A percentile compares a stretch with the other conserved stretches of the same genome.
phyloP scores from a whole-genome alignment of 371 early-diverging fungal genomes.

The Mucor plumbeus region DNA sequence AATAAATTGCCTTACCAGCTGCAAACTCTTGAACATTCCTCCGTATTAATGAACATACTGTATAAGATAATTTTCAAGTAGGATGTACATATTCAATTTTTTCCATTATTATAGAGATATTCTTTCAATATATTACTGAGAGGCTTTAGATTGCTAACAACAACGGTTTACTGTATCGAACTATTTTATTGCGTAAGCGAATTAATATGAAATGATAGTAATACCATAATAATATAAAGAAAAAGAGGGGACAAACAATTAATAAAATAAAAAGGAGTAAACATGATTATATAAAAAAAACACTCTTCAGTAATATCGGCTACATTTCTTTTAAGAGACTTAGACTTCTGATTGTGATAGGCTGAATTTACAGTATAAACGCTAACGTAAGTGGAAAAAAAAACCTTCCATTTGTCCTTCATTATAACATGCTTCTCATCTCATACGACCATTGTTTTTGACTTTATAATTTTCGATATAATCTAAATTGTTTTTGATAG shows the following conservation, averaged over 20 bases:
- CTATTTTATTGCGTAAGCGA: conserved; percentile 8
- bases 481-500: conserved; percentile 12
- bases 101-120: conserved; percentile 8
- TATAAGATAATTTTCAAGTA: conserved; percentile 6
- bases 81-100: conserved; percentile 4
- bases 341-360: too few relatives aligned
- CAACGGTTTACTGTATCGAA: conserved; percentile 3
- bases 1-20: conserved; percentile 4
- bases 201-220: conserved; percentile 6
- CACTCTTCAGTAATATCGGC: too few relatives aligned
- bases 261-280: conserved; percentile 7
- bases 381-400: too few relatives aligned
- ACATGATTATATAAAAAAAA: conserved; percentile 6
- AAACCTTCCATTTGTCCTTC: conserved; percentile 10
- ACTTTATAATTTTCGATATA: conserved; percentile 13
- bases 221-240: not conserved
- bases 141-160: conserved; percentile 11
- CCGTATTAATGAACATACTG: conserved; percentile 11
- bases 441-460: conserved; percentile 12
- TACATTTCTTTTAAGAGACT: too few relatives aligned
- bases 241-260: too few relatives aligned
- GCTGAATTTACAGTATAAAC: too few relatives aligned
- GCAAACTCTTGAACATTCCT: conserved; percentile 6
- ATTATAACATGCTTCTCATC: conserved; percentile 13
- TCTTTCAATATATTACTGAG: conserved; percentile 5